These are phyloP conservation scores for Fallopia convolvulus DNA, from an alignment of 148 eudicot genomes.

Conservation along the genomic window DNA sequence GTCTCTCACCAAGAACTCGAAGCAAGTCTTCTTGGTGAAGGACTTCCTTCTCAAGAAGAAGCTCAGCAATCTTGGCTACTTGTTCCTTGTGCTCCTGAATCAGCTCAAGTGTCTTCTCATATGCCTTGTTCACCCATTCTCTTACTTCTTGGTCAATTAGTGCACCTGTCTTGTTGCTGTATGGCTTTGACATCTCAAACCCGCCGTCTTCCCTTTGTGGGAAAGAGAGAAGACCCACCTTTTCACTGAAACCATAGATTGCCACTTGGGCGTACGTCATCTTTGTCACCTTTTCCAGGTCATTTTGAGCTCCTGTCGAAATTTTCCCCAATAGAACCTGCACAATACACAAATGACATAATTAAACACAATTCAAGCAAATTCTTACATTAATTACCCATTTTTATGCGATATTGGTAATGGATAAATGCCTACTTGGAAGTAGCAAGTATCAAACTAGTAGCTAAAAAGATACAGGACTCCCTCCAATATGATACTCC, in stretches of 20 bases:
- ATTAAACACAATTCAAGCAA: background rate
- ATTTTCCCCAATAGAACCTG: slow-evolving; percentile 79
- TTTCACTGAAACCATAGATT: slow-evolving; percentile 80
- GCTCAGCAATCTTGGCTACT: slow-evolving; percentile 70
- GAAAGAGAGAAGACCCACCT: slow-evolving; percentile 84
- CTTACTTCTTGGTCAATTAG: slow-evolving; percentile 74
- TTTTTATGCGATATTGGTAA: no score
- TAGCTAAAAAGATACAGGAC: no score
- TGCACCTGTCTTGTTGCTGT: slow-evolving; percentile 80
- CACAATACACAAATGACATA: background rate
- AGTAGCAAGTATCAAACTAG: no score
- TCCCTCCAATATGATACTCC: no score
- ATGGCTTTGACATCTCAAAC: slow-evolving; percentile 62
- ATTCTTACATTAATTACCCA: background rate
- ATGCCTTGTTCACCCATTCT: slow-evolving; percentile 81
- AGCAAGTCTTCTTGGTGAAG: slow-evolving; percentile 81
- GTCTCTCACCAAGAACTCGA: slow-evolving; percentile 72
- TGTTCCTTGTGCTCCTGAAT: slow-evolving; percentile 70
- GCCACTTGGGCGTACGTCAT: slow-evolving; percentile 94
- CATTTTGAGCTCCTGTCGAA: slow-evolving; percentile 89
- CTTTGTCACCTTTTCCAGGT: slow-evolving; percentile 83
- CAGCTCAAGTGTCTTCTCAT: slow-evolving; percentile 44
- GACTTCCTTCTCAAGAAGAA: slow-evolving; percentile 77
- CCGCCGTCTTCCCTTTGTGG: slow-evolving; percentile 72
- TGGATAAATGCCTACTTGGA: no score